Evolutionary conservation across 2,329 filamentous ascomycete genomes (phyloP), one percentile per base, ranked within the genome.

Genomic region (Fusarium tjaetaba): DNA sequence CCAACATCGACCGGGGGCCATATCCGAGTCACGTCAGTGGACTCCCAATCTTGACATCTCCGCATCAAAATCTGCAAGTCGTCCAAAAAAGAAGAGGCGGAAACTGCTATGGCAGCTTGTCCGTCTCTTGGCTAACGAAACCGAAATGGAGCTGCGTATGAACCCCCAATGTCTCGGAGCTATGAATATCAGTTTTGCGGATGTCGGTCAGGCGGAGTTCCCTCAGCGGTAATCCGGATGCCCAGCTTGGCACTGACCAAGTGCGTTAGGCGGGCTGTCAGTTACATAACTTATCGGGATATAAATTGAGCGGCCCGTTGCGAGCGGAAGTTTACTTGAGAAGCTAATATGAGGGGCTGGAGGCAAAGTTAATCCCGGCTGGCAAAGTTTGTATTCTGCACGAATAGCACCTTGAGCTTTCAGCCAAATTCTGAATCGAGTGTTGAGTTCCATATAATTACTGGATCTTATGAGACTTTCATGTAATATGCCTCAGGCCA

Each of bases 241-340:
- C 36, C 36, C 41, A 48, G 20, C 70, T 48, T 55, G 56, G 57
- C 69, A 39, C 5, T 24, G 22, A 20, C 11, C 53, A 51, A 26
- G 7, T 16, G n/a, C 26, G n/a, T 45, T 22, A 38, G 16, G 32
- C 20, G 1, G 3, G n/a, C 57, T 34, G 36, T 43, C 32, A 30
- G 43, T 18, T 20, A 34, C 20, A 11, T 49, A 26, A 18, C 24
- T 22, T 10, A 18, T 45, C 56, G 30, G 26, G 55, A 56, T 57
- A 28, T 70, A 65, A 55, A 70, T 34, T 4, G 16, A 9, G 22
- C 70, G 70, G 70, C 43, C 70, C 70, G 70, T 65, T 26, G 58
- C 65, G 65, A 18, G 39, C 24, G 34, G 26, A 18, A 52, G 32
- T 28, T 38, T 51, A 18, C 26, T 13, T 32, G 1, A 14, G 36